Conservation (phyloP, 352 stramenopile genomes). For the Pythium aphanidermatum region DNA sequence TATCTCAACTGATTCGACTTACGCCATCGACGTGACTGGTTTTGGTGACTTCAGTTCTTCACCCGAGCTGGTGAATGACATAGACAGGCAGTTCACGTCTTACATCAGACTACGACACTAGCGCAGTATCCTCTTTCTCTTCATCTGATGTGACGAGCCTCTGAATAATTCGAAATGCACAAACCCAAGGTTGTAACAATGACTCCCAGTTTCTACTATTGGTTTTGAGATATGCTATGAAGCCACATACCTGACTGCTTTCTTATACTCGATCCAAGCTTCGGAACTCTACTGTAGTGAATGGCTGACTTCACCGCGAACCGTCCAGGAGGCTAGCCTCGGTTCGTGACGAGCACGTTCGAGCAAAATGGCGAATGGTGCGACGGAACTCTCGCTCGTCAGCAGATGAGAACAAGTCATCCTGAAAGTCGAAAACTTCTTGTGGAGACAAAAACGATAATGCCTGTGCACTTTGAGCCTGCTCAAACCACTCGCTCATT, state of each 20-base stretch:
- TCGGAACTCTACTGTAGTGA: slow-evolving; percentile 1
- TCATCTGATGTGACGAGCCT: too few species aligned
- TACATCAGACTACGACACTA: too few species aligned
- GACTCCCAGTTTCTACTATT: too few species aligned
- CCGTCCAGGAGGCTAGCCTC: slow-evolving; percentile 30
- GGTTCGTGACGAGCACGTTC: slow-evolving; percentile 75
- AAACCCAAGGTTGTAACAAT: too few species aligned
- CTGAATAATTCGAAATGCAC: too few species aligned
- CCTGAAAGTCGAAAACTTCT: slow-evolving; percentile 59
- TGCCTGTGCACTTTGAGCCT: slow-evolving; percentile 31
- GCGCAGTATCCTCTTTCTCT: too few species aligned
- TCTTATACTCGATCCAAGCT: background rate
- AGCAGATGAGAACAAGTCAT: slow-evolving; percentile 48
- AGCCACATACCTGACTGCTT: too few species aligned
- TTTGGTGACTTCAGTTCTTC: background rate
- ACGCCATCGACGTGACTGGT: slow-evolving; percentile 39
- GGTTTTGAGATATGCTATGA: too few species aligned
- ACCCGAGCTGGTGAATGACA: too few species aligned
- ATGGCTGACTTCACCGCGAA: slow-evolving; percentile 13
- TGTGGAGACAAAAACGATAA: slow-evolving; percentile 55
- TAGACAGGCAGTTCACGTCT: too few species aligned
- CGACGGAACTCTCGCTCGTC: slow-evolving; percentile 73
- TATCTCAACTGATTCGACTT: slow-evolving; percentile 45
- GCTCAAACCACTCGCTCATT: slow-evolving; percentile 58
- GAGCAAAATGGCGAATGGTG: slow-evolving; percentile 71